Percentiles rank a stretch among this genome's conserved stretches.
These are phyloP conservation scores for Aspergillus homomorphus DNA, from an alignment of 495 filamentous ascomycete genomes.

Conservation along the genomic window DNA sequence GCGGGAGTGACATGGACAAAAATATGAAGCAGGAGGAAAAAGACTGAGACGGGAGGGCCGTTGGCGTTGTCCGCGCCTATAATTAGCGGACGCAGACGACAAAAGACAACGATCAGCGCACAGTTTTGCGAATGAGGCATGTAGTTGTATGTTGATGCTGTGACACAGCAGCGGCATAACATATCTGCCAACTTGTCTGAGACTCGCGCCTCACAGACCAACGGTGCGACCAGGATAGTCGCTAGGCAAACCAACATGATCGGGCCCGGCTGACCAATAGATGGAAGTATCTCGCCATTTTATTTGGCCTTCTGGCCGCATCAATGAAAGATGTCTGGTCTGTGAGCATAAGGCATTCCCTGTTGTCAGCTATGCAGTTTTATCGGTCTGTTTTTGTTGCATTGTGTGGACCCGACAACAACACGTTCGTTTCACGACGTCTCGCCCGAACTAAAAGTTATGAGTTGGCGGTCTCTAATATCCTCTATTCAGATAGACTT, in stretches of 20 bases:
- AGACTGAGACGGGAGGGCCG: neutral
- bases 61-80: neutral
- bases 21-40: neutral
- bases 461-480: neutral
- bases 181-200: neutral
- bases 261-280: neutral
- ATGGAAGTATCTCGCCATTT: neutral
- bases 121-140: neutral
- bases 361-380: neutral
- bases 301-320: neutral
- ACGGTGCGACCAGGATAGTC: neutral
- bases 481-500: neutral
- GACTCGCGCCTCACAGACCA: neutral
- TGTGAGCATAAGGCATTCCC: neutral
- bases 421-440: neutral
- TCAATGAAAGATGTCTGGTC: neutral
- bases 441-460: neutral
- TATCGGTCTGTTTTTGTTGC: neutral
- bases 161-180: constrained; percentile 10
- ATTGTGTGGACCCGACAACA: neutral
- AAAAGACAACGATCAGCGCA: neutral
- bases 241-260: constrained; percentile 2
- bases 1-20: neutral
- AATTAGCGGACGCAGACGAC: neutral
- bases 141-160: neutral